Evolutionary conservation across 176 grass and related monocot species (phyloP), one percentile per base, ranked within the genome.

Genomic region (Zoysia japonica): DNA sequence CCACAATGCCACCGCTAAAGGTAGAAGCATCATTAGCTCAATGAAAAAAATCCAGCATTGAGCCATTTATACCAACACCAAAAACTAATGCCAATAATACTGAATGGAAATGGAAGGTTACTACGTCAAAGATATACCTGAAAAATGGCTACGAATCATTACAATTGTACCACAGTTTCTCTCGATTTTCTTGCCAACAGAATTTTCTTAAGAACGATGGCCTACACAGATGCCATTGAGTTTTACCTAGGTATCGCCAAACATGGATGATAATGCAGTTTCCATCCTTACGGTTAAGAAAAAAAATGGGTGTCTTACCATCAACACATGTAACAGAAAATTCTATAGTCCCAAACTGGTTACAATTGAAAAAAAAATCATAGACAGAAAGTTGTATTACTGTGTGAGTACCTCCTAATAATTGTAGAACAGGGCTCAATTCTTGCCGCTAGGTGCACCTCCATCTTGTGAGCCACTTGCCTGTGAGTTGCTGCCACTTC

Each of bases 401-500:
- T 56, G 28, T 42, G 40, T 39, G 48, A 67, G 61, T 87, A 91
- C 89, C 89, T 91, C 85, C 54, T 84, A 74, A 12, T 50, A 63
- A 60, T 10, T 6, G 51, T 55, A 57, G 14, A 44, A 56, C 62
- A 65, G 66, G 81, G 57, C 38, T 91, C 85, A 87, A 50, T 91
- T 87, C 72, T 88, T 92, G 64, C 51, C 86, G 35, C 65, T 54
- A 40, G 73, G 11, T 16, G 74, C 36, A 0, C 65, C 87, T 61
- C 87, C 84, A 74, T 79, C 88, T 56, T 87, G 84, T 2, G 87
- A 85, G 66, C 82, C 59, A 2, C 72, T 61, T 50, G 38, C 82
- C 14, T 85, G 87, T 50, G 87, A 84, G 78, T 86, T 89, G 67
- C 80, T 89, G 46, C 87, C 80, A 41, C 72, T 61, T 17, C 82